Evolutionary conservation across 2,329 filamentous ascomycete genomes (phyloP).

Genomic region (Chalara sp.): DNA sequence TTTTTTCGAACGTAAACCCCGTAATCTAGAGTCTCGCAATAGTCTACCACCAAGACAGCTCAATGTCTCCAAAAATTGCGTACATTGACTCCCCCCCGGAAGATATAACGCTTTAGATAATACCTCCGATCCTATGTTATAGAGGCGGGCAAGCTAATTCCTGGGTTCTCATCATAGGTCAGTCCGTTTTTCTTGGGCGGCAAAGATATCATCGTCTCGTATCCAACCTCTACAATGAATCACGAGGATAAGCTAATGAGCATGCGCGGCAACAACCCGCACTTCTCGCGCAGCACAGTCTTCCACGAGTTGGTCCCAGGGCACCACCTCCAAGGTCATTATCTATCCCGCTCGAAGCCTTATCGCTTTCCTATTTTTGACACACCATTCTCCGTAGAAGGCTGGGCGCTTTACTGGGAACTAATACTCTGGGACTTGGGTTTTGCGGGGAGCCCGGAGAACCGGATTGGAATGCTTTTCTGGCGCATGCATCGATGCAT

Average conservation of each 20-base stretch:
- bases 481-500: constrained; percentile 58
- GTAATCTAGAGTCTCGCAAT: too few species aligned
- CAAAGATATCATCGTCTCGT: constrained; percentile 45
- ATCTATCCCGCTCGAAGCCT: constrained; percentile 38
- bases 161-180: too few species aligned
- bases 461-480: constrained; percentile 51
- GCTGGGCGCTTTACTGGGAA: constrained; percentile 60
- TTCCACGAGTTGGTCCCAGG: constrained; percentile 58
- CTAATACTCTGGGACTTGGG: constrained; percentile 48
- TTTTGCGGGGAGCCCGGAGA: constrained; percentile 43
- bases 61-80: too few species aligned
- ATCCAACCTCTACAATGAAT: constrained; percentile 44
- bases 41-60: too few species aligned
- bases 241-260: constrained; percentile 50
- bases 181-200: constrained; percentile 56
- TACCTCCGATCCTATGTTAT: too few species aligned
- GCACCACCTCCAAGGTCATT: constrained; percentile 47
- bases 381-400: constrained; percentile 54
- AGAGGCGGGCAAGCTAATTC: too few species aligned
- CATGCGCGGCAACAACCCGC: constrained; percentile 51
- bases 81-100: too few species aligned
- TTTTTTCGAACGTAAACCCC: too few species aligned
- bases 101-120: too few species aligned
- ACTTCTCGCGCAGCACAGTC: constrained; percentile 50
- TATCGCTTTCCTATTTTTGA: constrained; percentile 43